These are phyloP conservation scores for Suaeda aralocaspica DNA, from an alignment of 148 eudicot genomes.

Conservation along the genomic window DNA sequence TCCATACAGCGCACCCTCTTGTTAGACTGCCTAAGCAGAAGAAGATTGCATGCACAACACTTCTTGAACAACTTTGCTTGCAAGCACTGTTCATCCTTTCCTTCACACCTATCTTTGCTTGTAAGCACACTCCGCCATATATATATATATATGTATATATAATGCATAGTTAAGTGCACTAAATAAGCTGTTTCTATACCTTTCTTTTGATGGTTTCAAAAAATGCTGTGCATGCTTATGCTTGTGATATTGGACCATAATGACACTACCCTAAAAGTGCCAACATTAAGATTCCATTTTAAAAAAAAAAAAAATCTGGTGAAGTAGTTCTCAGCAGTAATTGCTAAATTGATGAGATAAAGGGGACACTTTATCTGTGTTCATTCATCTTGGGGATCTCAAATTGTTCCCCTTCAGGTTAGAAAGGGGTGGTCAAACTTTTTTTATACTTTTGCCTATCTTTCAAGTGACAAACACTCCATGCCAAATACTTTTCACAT, in stretches of 20 bases:
- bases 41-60: too few species aligned
- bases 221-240: slow-evolving; percentile 8
- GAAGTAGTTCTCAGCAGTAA: not conserved
- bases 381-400: slow-evolving; percentile 24
- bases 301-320: too few species aligned
- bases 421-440: slow-evolving; percentile 25
- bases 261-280: slow-evolving; percentile 25
- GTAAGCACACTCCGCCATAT: too few species aligned
- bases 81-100: too few species aligned
- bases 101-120: too few species aligned
- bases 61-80: too few species aligned
- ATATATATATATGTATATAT: too few species aligned
- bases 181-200: too few species aligned
- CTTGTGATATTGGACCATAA: slow-evolving; percentile 16
- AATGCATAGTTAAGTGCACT: too few species aligned
- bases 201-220: not conserved
- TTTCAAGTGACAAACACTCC: slow-evolving; percentile 24
- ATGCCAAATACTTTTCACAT: slow-evolving; percentile 25
- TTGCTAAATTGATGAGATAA: not conserved
- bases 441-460: slow-evolving; percentile 12
- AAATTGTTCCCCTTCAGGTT: slow-evolving; percentile 30
- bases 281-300: slow-evolving; percentile 21
- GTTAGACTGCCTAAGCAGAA: too few species aligned
- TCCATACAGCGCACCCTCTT: too few species aligned
- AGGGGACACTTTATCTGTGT: slow-evolving; percentile 2